Percentiles rank a stretch among this genome's conserved stretches.
phyloP scores from a whole-genome alignment of 345 rosid genomes.

The Corchorus capsularis region DNA sequence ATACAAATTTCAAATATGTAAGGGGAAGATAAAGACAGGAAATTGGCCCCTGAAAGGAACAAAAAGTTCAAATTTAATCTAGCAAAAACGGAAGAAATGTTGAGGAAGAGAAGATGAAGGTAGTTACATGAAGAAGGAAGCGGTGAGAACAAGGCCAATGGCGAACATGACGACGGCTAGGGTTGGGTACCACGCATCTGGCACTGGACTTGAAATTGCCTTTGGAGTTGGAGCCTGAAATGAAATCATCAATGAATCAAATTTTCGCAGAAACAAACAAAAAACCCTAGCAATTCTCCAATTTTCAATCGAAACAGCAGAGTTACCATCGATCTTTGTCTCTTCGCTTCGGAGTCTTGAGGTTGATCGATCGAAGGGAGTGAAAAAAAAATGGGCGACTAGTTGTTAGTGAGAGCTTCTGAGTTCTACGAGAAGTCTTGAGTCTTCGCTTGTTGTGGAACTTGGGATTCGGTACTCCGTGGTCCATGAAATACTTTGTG shows the following conservation, averaged over 20 bases:
- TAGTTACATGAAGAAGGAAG: conserved; percentile 25
- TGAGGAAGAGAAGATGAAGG: neutral
- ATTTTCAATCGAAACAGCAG: neutral
- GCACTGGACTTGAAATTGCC: conserved; percentile 24
- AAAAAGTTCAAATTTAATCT: neutral
- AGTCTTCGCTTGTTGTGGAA: too few relatives aligned
- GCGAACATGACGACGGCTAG: conserved; percentile 19
- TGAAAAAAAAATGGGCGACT: neutral
- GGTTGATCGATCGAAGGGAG: neutral
- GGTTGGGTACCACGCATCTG: conserved; percentile 29
- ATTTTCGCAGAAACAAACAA: neutral
- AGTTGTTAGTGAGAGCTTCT: neutral
- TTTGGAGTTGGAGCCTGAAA: conserved; percentile 9
- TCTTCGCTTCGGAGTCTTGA: conserved; percentile 3
- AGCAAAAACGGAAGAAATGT: neutral
- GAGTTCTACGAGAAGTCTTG: neutral
- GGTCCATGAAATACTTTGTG: too few relatives aligned
- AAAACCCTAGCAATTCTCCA: neutral
- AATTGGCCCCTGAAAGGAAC: neutral
- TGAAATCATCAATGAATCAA: conserved; percentile 1
- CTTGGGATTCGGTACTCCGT: too few relatives aligned
- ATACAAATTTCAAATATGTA: neutral
- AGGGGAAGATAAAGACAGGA: neutral
- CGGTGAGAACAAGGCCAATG: conserved; percentile 23
- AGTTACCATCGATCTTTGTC: conserved; percentile 12